Conservation (phyloP, 1,284 basidiomycete genomes). For the Erythrobasidium hasegawianum region DNA sequence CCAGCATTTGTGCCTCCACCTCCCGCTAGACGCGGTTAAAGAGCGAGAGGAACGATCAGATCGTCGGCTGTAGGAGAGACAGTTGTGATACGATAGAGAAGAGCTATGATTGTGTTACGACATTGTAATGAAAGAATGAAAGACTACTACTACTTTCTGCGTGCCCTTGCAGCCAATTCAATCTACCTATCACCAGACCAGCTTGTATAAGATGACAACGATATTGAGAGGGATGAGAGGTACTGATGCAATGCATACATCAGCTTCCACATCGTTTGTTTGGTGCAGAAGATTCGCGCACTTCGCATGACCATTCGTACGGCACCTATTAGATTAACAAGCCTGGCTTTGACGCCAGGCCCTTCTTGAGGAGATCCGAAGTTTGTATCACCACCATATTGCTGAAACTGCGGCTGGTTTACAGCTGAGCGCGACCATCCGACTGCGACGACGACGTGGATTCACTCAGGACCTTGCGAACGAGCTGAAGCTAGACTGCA, state of each 20-base stretch:
- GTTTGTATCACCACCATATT: constrained; percentile 43
- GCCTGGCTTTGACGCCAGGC: constrained; percentile 71
- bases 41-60: neutral
- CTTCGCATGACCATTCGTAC: constrained; percentile 92
- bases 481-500: no score
- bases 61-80: no score
- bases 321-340: constrained; percentile 87
- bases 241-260: constrained; percentile 58
- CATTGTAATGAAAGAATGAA: neutral
- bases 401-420: constrained; percentile 49
- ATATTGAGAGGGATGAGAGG: constrained; percentile 79
- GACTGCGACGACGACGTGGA: constrained; percentile 66
- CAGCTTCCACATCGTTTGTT: constrained; percentile 23
- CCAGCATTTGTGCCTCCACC: constrained; percentile 23
- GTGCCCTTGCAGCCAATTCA: neutral
- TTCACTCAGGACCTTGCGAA: no score
- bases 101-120: neutral
- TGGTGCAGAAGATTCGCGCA: constrained; percentile 54
- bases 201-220: constrained; percentile 73
- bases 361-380: constrained; percentile 55
- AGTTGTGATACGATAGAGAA: neutral
- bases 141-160: neutral
- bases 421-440: constrained; percentile 71
- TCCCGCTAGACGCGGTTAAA: constrained; percentile 13
- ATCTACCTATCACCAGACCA: constrained; percentile 52